Percentiles rank a stretch among this genome's conserved stretches.
phyloP scores from a whole-genome alignment of 2,329 filamentous ascomycete species.

The Pezicula rhizophila region DNA sequence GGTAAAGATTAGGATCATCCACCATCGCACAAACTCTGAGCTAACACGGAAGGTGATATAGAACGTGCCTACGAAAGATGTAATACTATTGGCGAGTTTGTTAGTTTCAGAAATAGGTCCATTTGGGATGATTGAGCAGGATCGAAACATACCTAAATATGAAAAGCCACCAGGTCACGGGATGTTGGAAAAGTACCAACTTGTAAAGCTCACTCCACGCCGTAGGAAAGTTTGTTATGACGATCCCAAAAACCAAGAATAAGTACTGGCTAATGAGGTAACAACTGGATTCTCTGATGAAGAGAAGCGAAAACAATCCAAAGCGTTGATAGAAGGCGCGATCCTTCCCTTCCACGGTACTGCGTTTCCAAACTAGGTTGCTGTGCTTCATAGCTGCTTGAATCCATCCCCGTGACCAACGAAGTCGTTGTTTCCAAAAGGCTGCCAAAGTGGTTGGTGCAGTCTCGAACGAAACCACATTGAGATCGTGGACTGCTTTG shows the following conservation, averaged over 20 bases:
- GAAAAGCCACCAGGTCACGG: constrained; percentile 40
- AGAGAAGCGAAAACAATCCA: constrained; percentile 37
- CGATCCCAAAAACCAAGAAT: constrained; percentile 37
- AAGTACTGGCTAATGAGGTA: constrained; percentile 43
- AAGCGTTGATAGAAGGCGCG: constrained; percentile 33
- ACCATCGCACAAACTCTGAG: constrained; percentile 37
- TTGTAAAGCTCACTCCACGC: constrained; percentile 30
- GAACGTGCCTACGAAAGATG: constrained; percentile 37
- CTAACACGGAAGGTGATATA: constrained; percentile 39
- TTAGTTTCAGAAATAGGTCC: background rate
- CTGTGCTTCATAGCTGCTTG: constrained; percentile 39
- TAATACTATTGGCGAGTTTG: constrained; percentile 22
- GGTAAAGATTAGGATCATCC: constrained; percentile 36
- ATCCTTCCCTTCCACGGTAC: constrained; percentile 26
- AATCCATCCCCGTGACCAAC: constrained; percentile 44
- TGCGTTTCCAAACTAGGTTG: constrained; percentile 35
- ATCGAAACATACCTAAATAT: constrained; percentile 32
- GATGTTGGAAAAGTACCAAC: constrained; percentile 41
- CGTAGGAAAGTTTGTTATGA: constrained; percentile 39
- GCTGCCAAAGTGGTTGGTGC: constrained; percentile 38
- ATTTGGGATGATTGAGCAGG: background rate
- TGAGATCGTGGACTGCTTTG: constrained; percentile 40
- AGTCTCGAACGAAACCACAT: constrained; percentile 42
- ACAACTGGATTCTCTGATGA: constrained; percentile 39
- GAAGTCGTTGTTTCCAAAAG: constrained; percentile 43